Percentiles rank a stretch among this genome's conserved stretches.
Evolutionary conservation across 2,329 filamentous ascomycete genomes (phyloP).

Genomic region (Aspergillus ochraceoroseus): DNA sequence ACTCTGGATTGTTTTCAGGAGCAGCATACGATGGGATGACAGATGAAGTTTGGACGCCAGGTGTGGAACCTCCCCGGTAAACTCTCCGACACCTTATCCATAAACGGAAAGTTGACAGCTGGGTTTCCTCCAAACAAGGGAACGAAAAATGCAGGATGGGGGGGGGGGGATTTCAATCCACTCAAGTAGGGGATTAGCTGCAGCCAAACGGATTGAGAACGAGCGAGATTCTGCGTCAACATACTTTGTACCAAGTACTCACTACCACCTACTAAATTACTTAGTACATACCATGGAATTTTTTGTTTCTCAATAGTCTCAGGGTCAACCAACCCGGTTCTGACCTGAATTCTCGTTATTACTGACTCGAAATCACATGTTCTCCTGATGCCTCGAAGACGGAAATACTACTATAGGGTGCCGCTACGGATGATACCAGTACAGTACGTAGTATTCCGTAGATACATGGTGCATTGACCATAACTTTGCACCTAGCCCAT

Average conservation of each 20-base stretch:
- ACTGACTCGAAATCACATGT: too few relatives aligned
- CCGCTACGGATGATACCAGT: too few relatives aligned
- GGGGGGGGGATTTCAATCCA: slow-evolving; percentile 4
- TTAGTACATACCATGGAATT: too few relatives aligned
- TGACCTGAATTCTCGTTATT: too few relatives aligned
- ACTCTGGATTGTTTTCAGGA: slow-evolving; percentile 1
- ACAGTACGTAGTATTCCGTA: background rate
- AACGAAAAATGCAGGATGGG: slow-evolving; percentile 5
- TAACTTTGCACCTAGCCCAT: background rate
- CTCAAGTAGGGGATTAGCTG: slow-evolving; percentile 14
- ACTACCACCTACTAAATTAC: too few relatives aligned
- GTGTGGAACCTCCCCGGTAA: slow-evolving; percentile 24
- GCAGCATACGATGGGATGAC: too few relatives aligned
- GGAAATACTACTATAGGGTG: too few relatives aligned
- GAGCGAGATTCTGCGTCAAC: background rate
- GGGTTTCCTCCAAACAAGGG: slow-evolving; percentile 19
- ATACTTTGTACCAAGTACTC: too few relatives aligned
- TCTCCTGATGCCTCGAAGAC: too few relatives aligned
- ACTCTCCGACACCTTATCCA: slow-evolving; percentile 30
- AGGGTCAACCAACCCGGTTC: too few relatives aligned
- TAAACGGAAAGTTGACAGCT: slow-evolving; percentile 32
- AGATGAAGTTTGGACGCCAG: slow-evolving; percentile 12
- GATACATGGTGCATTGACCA: background rate
- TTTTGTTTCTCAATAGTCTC: too few relatives aligned
- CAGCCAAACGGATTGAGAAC: slow-evolving; percentile 21